Evolutionary conservation across 1,139 yeast genomes (phyloP).

Genomic region (Pichia kudriavzevii): DNA sequence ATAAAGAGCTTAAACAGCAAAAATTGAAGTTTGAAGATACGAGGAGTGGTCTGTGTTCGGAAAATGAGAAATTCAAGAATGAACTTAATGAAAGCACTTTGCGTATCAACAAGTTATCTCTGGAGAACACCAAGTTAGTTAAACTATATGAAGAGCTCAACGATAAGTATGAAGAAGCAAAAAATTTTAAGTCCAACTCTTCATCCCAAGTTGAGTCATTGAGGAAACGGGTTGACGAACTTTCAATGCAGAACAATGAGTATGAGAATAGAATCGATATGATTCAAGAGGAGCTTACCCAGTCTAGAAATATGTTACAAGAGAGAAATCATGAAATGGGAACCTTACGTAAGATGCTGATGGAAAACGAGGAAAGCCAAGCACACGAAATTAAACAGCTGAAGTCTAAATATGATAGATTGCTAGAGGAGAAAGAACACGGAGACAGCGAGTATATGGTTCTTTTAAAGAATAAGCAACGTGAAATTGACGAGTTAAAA

Average conservation of each 20-base stretch:
- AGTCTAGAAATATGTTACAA: slow-evolving; percentile 61
- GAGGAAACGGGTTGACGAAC: slow-evolving; percentile 73
- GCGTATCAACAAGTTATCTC: slow-evolving; percentile 35
- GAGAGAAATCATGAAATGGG: slow-evolving; percentile 76
- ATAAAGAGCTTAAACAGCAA: slow-evolving; percentile 36
- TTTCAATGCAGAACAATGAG: slow-evolving; percentile 62
- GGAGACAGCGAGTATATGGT: slow-evolving; percentile 48
- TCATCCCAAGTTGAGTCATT: slow-evolving; percentile 50
- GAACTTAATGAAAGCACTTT: slow-evolving; percentile 30
- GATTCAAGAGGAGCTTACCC: slow-evolving; percentile 74
- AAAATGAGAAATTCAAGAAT: slow-evolving; percentile 34
- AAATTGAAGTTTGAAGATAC: slow-evolving; percentile 33
- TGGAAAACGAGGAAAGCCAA: slow-evolving; percentile 60
- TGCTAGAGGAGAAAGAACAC: slow-evolving; percentile 53
- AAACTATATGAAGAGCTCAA: slow-evolving; percentile 47
- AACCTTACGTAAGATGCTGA: slow-evolving; percentile 58
- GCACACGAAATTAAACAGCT: slow-evolving; percentile 41
- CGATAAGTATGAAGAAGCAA: slow-evolving; percentile 42
- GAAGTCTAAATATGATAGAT: slow-evolving; percentile 33
- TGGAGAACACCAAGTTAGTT: slow-evolving; percentile 45
- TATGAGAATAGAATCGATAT: slow-evolving; percentile 52
- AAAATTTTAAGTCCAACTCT: slow-evolving; percentile 41
- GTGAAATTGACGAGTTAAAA: slow-evolving; percentile 44
- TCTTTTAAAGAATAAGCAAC: slow-evolving; percentile 42
- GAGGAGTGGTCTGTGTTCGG: slow-evolving; percentile 35